Percentiles rank a stretch among this genome's conserved stretches.
These are phyloP conservation scores for Aphanomyces astaci DNA, from an alignment of 352 stramenopile species.

Conservation along the genomic window DNA sequence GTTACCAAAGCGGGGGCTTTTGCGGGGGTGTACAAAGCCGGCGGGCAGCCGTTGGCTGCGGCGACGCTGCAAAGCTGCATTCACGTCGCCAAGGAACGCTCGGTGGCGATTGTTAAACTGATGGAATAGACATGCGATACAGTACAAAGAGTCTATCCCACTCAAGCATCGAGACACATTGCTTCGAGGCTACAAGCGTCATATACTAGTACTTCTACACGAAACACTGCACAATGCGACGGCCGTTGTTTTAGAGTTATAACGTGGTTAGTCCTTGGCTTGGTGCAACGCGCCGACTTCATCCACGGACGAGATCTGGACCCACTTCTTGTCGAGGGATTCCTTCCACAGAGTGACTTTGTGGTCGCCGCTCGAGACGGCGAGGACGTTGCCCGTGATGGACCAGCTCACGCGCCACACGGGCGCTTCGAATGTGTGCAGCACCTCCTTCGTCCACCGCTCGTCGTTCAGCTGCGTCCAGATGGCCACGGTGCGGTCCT, in stretches of 20 bases:
- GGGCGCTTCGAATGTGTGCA: constrained; percentile 92
- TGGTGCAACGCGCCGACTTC: constrained; percentile 67
- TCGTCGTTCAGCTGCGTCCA: constrained; percentile 88
- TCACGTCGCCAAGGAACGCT: constrained; percentile 37
- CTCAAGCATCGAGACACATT: no score
- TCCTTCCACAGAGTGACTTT: constrained; percentile 98
- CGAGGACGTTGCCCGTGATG: constrained; percentile 96
- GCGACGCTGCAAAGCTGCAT: constrained; percentile 57
- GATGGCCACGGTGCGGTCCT: constrained; percentile 90
- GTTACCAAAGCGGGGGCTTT: constrained; percentile 55
- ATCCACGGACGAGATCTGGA: constrained; percentile 86
- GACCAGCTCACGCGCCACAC: constrained; percentile 99
- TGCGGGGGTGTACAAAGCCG: constrained; percentile 63
- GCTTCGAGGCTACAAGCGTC: no score
- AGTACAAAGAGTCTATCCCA: no score
- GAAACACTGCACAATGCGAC: background rate
- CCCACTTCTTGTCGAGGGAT: constrained; percentile 94
- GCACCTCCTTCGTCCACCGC: constrained; percentile 86
- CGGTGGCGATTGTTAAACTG: background rate
- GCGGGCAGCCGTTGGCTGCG: constrained; percentile 39
- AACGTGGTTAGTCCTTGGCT: constrained; percentile 6
- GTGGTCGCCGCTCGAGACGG: constrained; percentile 95
- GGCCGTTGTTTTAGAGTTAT: background rate
- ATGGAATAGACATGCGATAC: background rate
- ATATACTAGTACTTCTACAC: no score